These are phyloP conservation scores for Jatropha multifida DNA, from an alignment of 441 rosid species.

Conservation along the genomic window DNA sequence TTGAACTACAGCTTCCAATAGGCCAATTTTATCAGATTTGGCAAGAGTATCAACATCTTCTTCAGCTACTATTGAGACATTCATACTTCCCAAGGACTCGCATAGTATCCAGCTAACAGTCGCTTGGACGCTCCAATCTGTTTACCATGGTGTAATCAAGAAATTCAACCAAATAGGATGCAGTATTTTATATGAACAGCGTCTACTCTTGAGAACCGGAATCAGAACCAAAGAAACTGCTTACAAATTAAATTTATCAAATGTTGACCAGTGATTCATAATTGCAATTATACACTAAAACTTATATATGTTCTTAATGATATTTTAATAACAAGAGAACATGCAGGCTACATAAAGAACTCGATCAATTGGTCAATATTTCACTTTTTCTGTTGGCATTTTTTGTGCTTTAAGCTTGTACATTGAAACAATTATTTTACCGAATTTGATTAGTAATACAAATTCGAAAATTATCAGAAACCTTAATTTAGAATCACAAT, in stretches of 20 bases:
- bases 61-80: conserved; percentile 60
- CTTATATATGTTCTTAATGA: too few species aligned
- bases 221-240: neutral
- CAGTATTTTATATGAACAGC: neutral
- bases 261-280: neutral
- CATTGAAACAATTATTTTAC: too few species aligned
- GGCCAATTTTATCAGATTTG: conserved; percentile 32
- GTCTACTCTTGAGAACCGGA: too few species aligned
- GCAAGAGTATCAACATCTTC: conserved; percentile 55
- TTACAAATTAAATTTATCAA: neutral
- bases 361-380: neutral
- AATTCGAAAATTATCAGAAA: neutral
- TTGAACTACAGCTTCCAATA: conserved; percentile 46
- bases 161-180: conserved; percentile 18
- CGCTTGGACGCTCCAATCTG: conserved; percentile 80
- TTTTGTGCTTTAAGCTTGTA: too few species aligned
- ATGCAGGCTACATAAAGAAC: neutral
- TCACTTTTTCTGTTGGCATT: neutral
- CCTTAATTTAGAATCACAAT: neutral
- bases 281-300: too few species aligned
- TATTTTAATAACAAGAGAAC: neutral
- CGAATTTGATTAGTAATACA: neutral
- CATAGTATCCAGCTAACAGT: conserved; percentile 64
- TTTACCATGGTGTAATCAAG: conserved; percentile 14
- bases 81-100: conserved; percentile 41